Base-by-base conservation (phyloP, 441 rosid species). In the Arabidopsis hybrid region DNA sequence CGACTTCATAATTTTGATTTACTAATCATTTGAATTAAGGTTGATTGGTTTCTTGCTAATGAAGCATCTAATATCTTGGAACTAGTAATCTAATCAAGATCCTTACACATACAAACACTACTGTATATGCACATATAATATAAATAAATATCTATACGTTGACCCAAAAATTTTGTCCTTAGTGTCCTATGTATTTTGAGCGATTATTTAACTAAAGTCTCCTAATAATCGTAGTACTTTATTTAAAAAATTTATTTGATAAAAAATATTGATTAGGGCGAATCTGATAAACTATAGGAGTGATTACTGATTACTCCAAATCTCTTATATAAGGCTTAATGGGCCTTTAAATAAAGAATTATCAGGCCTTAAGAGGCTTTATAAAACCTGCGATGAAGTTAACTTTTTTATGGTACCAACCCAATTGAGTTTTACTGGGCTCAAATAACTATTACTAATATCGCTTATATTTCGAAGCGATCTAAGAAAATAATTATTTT, bases 21-120 rank as follows among this genome's bases (percentile, higher is more conserved):
- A 57, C 71, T 70, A 70, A 69, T 70, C 66, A 76, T 76, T 66
- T 69, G 58, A 55, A 29, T 29, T 35, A 45, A 61, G 49, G 51
- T 53, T 68, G 79, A 75, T 68, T 26, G 5, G 29, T 61, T 75
- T 68, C 59, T 58, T 53, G 10, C 17, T 61, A 49, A 75, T 55
- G 65, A 75, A 75, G 79, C 79, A 69, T 75, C 65, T 10, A 36
- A 69, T 75, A 69, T 75, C 70, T 75, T 75, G 79, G 69, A 69
- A 62, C 31, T 55, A 52, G 65, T 75, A 43, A 69, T 69, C 70
- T 68, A 55, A 46, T 35, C 49, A 34, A 51, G n/a, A 75, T 17
- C 36, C 45, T 14, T 38, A 18, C 17, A 17, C 8, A 65, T 65
- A 26, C 29, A 26, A 26, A 26, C 29, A 26, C 4, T 26, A 3